Evolutionary conservation across 306 rosid species (phyloP), one percentile per base, ranked within the genome.

Genomic region (Mucuna pruriens): DNA sequence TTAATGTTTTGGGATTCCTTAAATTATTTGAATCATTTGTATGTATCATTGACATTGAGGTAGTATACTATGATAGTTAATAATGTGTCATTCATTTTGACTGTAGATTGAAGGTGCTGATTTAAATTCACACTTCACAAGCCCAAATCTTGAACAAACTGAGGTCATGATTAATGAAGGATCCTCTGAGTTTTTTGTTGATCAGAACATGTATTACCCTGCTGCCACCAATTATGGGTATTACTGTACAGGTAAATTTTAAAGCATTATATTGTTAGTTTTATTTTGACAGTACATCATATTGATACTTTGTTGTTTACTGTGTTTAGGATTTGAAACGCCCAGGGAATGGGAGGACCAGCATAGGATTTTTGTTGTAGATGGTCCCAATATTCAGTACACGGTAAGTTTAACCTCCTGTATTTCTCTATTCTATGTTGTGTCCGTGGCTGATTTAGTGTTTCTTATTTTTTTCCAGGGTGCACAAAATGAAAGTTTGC

Each of bases 311-410:
- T 72, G 16, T 65, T 60, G 48, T 60, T 82, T 46, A 25, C 34
- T 83, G 52, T 69, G 69, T 34, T 76, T 79, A 95, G 97, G 97
- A 84, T 92, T 90, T 83, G 99, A 91, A 79, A 77, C 99, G 84
- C 93, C 99, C 31, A 66, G 87, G 12, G 97, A 95, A 82, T 91
- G 95, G 97, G 99, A 92, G 97, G 97, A 92, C 88, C 97, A 90
- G 81, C 82, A 58, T 74, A 84, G 90, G 87, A 61, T 88, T 90
- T 92, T 92, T 91, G 95, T 94, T 71, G 78, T 78, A 85, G 97
- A 95, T 90, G 93, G 91, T 92, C 80, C 92, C 0, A 94, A 88
- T 84, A 38, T 88, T 83, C 97, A 88, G 79, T 90, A 89, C 84
- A 25, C 89, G 86, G 99, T 91, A 72, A 80, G 92, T 79, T 9